phyloP scores from a whole-genome alignment of 2,329 filamentous ascomycete species.

The Botryotinia narcissicola region DNA sequence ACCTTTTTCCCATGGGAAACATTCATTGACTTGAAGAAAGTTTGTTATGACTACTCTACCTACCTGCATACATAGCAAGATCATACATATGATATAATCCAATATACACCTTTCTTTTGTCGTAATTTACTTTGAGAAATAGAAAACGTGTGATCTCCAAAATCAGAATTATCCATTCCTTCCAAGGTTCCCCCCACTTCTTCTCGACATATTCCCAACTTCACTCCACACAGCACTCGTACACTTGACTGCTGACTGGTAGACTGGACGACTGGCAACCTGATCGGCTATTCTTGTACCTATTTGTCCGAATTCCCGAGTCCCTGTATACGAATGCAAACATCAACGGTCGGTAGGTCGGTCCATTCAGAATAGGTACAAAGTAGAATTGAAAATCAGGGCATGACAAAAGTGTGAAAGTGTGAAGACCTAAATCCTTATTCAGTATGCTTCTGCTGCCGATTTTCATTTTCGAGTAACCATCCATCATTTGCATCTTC shows the following conservation, averaged over 20 bases:
- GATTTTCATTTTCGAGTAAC: not conserved
- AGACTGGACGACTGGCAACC: not conserved
- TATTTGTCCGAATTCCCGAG: not conserved
- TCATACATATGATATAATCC: too few species aligned
- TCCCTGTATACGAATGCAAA: conserved; percentile 5
- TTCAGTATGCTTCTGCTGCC: not conserved
- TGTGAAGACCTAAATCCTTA: not conserved
- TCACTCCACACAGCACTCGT: not conserved
- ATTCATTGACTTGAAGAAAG: not conserved
- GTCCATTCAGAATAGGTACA: not conserved
- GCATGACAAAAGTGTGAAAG: conserved; percentile 11
- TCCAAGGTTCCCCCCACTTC: not conserved
- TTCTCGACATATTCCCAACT: not conserved
- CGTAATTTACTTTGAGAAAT: not conserved
- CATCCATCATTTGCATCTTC: not conserved
- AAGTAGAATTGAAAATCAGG: not conserved
- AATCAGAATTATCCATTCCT: not conserved
- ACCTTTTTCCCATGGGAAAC: not conserved
- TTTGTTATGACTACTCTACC: not conserved
- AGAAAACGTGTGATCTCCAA: not conserved
- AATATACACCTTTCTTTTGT: not conserved
- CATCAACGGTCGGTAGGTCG: conserved; percentile 10
- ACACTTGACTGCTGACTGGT: not conserved
- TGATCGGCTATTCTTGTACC: conserved; percentile 3
- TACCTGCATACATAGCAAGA: not conserved